phyloP scores from a whole-genome alignment of 768 basidiomycete genomes.

The Pulveroboletus sp. region DNA sequence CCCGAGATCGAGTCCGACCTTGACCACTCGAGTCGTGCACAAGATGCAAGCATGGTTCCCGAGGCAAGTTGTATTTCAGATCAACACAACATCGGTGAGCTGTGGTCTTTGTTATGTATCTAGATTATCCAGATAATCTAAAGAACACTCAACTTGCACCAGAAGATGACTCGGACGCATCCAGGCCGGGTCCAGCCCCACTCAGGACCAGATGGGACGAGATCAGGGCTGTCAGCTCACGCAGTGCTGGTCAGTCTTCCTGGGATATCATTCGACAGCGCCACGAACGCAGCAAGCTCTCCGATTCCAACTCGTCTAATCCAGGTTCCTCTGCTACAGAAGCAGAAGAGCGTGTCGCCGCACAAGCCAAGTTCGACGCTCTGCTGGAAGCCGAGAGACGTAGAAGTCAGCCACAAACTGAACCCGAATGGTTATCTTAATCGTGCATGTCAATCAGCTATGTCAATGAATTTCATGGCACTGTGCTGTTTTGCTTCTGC shows the following conservation, averaged over 20 bases:
- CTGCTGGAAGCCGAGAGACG: conserved; percentile 57
- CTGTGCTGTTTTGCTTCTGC: not conserved
- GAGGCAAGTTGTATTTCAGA: conserved; percentile 19
- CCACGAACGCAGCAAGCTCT: conserved; percentile 38
- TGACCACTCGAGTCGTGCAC: conserved; percentile 2
- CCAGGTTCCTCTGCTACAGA: conserved; percentile 9
- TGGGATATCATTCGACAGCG: conserved; percentile 70
- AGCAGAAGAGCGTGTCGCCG: conserved; percentile 36
- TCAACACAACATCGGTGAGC: conserved; percentile 13
- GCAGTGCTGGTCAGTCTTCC: conserved; percentile 44
- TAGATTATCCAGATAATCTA: not conserved
- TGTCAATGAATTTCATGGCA: not conserved
- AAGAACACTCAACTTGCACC: not conserved
- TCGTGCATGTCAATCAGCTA: not conserved
- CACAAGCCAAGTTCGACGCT: conserved; percentile 59
- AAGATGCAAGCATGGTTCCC: conserved; percentile 1
- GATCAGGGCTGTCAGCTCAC: conserved; percentile 54
- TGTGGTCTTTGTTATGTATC: not conserved
- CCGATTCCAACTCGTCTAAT: conserved; percentile 7
- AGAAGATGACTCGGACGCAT: conserved; percentile 5
- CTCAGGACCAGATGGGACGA: conserved; percentile 58
- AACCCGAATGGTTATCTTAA: conserved; percentile 1
- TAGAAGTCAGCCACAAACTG: conserved; percentile 23
- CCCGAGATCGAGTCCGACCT: conserved; percentile 6
- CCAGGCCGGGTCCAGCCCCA: conserved; percentile 7